Percentiles rank a stretch among this genome's conserved stretches.
Conservation (phyloP, 2,329 filamentous ascomycete species). For the Cordyceps militaris region DNA sequence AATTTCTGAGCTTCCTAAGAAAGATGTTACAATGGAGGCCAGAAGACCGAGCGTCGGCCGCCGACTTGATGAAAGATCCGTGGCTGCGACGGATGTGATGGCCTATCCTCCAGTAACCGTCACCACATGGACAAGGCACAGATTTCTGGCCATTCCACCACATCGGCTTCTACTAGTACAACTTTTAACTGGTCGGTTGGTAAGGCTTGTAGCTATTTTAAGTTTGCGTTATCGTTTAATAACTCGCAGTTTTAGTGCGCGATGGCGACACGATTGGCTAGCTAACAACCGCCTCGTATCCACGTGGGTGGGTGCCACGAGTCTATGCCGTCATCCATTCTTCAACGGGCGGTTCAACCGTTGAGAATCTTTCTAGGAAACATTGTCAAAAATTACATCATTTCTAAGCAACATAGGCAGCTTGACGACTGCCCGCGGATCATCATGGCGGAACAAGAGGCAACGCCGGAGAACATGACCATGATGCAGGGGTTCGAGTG, state of each 20-base stretch:
- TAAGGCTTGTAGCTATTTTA: neutral
- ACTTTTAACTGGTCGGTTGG: no score
- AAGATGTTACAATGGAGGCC: no score
- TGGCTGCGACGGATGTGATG: no score
- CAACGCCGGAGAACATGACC: slow-evolving; percentile 40
- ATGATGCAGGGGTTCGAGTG: slow-evolving; percentile 70
- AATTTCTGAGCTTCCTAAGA: no score
- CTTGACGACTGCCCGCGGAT: neutral
- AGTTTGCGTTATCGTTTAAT: neutral
- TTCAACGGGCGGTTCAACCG: neutral
- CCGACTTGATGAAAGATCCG: no score
- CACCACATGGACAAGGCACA: no score
- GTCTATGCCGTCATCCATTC: neutral
- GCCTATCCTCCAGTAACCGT: no score
- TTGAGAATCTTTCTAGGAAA: neutral
- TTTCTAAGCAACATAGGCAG: neutral
- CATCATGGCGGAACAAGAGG: slow-evolving; percentile 11
- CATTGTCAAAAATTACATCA: neutral
- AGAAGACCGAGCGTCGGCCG: no score
- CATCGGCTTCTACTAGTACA: no score
- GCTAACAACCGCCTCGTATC: neutral
- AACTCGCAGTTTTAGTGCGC: neutral
- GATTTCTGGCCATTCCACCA: no score
- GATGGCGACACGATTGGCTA: neutral
- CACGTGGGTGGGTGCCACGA: neutral